Evolutionary conservation across 1,284 basidiomycete species (phyloP).

Genomic region (Leccinum cinnamomeum): DNA sequence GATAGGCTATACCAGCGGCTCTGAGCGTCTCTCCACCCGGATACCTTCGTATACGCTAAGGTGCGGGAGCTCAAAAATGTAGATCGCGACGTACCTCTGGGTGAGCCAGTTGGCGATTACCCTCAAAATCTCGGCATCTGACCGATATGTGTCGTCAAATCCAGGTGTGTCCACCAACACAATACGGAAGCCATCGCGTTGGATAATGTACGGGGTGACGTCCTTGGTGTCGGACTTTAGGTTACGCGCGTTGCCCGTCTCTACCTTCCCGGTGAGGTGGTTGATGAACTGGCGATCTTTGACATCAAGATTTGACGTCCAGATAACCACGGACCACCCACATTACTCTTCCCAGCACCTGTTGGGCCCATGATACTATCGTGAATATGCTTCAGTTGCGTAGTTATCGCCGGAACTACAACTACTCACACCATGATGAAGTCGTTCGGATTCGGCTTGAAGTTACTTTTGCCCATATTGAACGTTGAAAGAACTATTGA

Average conservation of each 20-base stretch:
- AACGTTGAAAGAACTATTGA: background rate
- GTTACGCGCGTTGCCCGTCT: background rate
- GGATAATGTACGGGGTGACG: background rate
- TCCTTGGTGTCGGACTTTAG: background rate
- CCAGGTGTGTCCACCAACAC: background rate
- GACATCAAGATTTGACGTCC: background rate
- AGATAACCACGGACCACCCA: background rate
- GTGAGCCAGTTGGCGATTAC: background rate
- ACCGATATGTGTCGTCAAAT: background rate
- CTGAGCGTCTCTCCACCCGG: background rate
- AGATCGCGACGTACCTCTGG: background rate
- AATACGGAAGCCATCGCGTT: background rate
- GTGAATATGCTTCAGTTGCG: background rate
- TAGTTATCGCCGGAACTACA: background rate
- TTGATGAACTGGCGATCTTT: constrained; percentile 2
- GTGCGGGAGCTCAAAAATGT: background rate
- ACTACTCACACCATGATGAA: constrained; percentile 7
- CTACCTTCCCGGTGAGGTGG: background rate
- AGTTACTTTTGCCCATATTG: background rate
- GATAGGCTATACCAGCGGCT: background rate
- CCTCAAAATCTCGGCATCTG: background rate
- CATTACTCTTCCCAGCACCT: constrained; percentile 15
- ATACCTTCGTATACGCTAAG: background rate
- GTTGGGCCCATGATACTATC: constrained; percentile 17
- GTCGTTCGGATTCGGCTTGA: constrained; percentile 1